phyloP scores from a whole-genome alignment of 768 basidiomycete species.

The Psilocybe cyanescens region DNA sequence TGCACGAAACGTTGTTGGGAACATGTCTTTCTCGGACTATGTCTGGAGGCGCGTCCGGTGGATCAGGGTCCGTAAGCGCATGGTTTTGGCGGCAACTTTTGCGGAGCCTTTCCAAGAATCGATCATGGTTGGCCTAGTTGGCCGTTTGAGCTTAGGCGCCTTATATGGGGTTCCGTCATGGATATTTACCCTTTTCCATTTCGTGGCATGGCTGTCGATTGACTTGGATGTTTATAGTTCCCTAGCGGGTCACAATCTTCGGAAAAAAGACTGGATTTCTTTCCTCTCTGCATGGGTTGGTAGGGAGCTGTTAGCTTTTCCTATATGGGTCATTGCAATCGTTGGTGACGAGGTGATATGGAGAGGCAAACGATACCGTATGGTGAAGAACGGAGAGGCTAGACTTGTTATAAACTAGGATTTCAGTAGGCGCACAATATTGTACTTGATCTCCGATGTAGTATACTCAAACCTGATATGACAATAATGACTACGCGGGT shows the following conservation, averaged over 20 bases:
- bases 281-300: conserved; percentile 81
- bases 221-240: conserved; percentile 86
- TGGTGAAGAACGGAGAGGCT: conserved; percentile 77
- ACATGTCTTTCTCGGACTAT: conserved; percentile 86
- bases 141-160: conserved; percentile 54
- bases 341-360: conserved; percentile 83
- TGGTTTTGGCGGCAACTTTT: conserved; percentile 86
- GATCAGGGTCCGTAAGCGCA: conserved; percentile 96
- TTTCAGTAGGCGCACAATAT: not conserved
- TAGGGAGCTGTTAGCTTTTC: conserved; percentile 84
- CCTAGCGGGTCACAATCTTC: conserved; percentile 68
- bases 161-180: conserved; percentile 55
- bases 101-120: conserved; percentile 94
- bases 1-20: conserved; percentile 86
- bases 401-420: conserved; percentile 10
- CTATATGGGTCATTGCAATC: conserved; percentile 86
- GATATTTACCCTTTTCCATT: conserved; percentile 63
- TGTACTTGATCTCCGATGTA: not conserved
- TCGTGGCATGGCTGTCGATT: conserved; percentile 70
- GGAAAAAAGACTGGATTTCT: conserved; percentile 45
- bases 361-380: conserved; percentile 81
- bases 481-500: too few species aligned
- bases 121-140: conserved; percentile 69
- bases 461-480: too few species aligned
- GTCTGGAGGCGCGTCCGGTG: conserved; percentile 90